Base-by-base conservation (phyloP, 2,329 filamentous ascomycete species). In the Dothideomycetes sp. region DNA sequence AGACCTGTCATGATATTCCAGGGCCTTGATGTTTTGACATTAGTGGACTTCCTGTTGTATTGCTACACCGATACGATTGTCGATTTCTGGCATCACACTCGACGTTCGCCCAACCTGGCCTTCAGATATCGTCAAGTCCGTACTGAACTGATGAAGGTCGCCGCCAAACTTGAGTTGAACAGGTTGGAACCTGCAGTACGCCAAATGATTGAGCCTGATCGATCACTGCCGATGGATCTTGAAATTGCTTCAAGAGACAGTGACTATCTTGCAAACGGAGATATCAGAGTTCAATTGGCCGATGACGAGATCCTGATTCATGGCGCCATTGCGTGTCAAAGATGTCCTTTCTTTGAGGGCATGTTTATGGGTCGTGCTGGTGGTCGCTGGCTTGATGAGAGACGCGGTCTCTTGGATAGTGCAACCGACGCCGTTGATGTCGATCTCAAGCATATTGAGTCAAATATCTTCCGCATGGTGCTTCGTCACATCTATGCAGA, bases 291-390 rank as follows among this genome's bases (percentile, higher is more conserved):
- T 13, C 80, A 94, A 50, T 70, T 96, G 9, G 77, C 84, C 45
- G 82, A 80, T 16, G 80, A 80, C 19, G 65, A 71, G 40, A 64
- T 87, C 23, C 65, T 69, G 11, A 80, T 82, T 1, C 91, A 98
- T 53, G 89, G 85, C 48, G 70, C 79, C 4, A 61, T 96, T 3
- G 60, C 95, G 24, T 88, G 86, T 49, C 79, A 81, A 53, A 73
- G 91, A 49, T 95, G 88, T 52, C 87, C 86, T 0, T 98, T 95
- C 69, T 98, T 98, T 49, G 71, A 89, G 47, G 84, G 83, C 1
- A 70, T 98, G 30, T 96, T 95, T 60, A 72, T 84, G 51, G 91
- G 91, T n/a, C 80, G 86, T 30, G 85, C 91, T 6, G 73, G 74
- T 28, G 91, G 91, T 1, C 75, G 76, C 51, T 98, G 91, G 91